Evolutionary conservation across 768 basidiomycete genomes (phyloP), one percentile per base, ranked within the genome.

Genomic region (Mycena pura): DNA sequence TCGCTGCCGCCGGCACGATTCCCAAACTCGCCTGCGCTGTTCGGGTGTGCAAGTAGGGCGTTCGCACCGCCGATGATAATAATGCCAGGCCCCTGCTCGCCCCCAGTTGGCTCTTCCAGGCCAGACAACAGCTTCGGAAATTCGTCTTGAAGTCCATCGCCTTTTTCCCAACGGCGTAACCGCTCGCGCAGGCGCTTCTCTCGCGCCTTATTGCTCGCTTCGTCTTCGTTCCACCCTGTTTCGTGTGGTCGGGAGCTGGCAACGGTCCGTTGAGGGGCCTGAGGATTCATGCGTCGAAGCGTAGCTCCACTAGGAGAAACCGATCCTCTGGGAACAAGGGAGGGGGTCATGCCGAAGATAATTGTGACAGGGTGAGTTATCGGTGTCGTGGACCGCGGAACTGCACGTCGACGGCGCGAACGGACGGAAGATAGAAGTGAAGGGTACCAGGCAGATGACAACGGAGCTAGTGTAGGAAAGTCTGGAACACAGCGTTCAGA

Each of bases 321-420:
- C 24, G 73, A 66, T 25, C 54, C 67, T 27, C 60, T 53, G 34
- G 68, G 74, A 46, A 67, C 64, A 10, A 94, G 76, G 4, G 91
- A 77, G 25, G 95, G 93, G 0, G 90, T 88, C 68, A 93, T 86
- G n/a, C 94, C 93, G 68, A 96, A 91, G 17, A 97, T 80, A 45
- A 97, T 93, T 8, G 89, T 86, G 67, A 89, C 91, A 3, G 94
- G 92, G 69, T 86, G 86, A 32, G 74, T 65, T 13, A 87, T 82
- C 1, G 86, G 82, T n/a, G 86, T 84, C 6, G 85, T 80, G 11
- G 86, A 80, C 27, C 86, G 79, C 1, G 86, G 75, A 8, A 89
- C 76, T 3, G 88, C 80, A 2, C 90, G 88, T 63, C 86, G 82
- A 29, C 95, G 85, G 34, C 93, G 84, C 55, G 87, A 80, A 40